Evolutionary conservation across 257 asterid genomes (phyloP).

Genomic region (Solanum chiquidenum): DNA sequence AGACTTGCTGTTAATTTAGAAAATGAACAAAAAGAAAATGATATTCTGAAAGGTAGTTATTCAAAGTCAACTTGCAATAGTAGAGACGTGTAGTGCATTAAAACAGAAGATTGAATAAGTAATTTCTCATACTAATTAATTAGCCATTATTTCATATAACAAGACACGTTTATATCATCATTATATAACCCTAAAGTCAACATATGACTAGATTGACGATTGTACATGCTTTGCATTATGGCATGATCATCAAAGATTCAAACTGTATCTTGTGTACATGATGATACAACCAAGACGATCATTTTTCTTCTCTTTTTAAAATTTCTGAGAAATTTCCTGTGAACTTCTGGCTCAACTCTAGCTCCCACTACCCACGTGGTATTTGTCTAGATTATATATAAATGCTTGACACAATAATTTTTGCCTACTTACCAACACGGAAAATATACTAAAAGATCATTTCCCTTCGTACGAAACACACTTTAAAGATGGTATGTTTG

Average conservation of each 20-base stretch:
- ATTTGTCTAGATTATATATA: background rate
- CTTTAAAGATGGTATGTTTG: too few relatives aligned
- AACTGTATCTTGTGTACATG: background rate
- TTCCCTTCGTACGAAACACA: background rate
- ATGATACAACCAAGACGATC: background rate
- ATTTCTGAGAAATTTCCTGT: background rate
- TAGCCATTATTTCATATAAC: background rate
- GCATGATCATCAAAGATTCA: background rate
- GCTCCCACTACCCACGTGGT: background rate
- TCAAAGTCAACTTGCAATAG: background rate
- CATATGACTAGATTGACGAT: background rate
- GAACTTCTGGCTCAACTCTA: background rate
- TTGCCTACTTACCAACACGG: background rate
- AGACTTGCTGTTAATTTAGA: background rate
- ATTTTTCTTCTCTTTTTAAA: too few relatives aligned
- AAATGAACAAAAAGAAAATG: background rate
- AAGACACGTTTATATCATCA: background rate
- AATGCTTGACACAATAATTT: background rate
- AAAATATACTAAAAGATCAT: background rate
- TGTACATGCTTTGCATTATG: background rate
- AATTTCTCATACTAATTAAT: background rate
- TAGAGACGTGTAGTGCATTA: background rate
- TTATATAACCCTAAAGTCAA: background rate
- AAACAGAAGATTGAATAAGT: background rate
- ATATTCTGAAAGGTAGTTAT: background rate